Conservation (phyloP, 2,329 filamentous ascomycete species). For the Sporothrix inflata region DNA sequence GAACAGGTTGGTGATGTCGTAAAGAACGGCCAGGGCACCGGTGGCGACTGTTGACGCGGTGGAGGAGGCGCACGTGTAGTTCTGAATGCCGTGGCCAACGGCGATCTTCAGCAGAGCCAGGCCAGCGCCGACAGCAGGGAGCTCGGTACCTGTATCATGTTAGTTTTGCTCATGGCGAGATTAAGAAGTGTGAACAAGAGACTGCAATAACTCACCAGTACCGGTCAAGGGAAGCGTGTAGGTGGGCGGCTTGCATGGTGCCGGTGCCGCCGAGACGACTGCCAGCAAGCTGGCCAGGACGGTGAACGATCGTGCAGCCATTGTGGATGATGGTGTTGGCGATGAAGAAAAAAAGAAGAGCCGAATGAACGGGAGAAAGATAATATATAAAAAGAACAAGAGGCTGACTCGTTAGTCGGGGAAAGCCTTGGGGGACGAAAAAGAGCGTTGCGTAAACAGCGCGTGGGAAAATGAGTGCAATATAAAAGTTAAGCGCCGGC, state of each 20-base stretch:
- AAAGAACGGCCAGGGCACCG: slow-evolving; percentile 63
- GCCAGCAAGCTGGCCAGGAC: slow-evolving; percentile 32
- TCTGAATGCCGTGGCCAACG: slow-evolving; percentile 68
- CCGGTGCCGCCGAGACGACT: slow-evolving; percentile 31
- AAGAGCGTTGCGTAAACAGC: slow-evolving; percentile 11
- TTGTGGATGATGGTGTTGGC: slow-evolving; percentile 21
- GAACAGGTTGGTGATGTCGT: slow-evolving; percentile 59
- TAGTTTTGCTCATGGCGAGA: not conserved
- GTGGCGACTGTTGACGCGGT: slow-evolving; percentile 42
- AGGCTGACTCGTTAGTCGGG: not conserved
- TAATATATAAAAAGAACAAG: slow-evolving; percentile 19
- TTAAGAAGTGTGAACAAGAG: slow-evolving; percentile 18
- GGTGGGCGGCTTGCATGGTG: slow-evolving; percentile 32
- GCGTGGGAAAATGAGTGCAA: slow-evolving; percentile 27
- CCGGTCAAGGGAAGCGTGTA: slow-evolving; percentile 39
- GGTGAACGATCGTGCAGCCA: slow-evolving; percentile 27
- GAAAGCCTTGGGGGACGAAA: not conserved
- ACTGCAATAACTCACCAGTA: slow-evolving; percentile 38
- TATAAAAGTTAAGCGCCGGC: slow-evolving; percentile 30
- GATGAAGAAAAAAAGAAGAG: slow-evolving; percentile 2
- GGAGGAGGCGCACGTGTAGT: slow-evolving; percentile 63
- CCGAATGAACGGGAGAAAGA: not conserved
- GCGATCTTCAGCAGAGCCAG: slow-evolving; percentile 57
- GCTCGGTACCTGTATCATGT: slow-evolving; percentile 44
- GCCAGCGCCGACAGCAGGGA: slow-evolving; percentile 47